Base-by-base conservation (phyloP, 345 rosid species). In the Zanthoxylum bungeanum region DNA sequence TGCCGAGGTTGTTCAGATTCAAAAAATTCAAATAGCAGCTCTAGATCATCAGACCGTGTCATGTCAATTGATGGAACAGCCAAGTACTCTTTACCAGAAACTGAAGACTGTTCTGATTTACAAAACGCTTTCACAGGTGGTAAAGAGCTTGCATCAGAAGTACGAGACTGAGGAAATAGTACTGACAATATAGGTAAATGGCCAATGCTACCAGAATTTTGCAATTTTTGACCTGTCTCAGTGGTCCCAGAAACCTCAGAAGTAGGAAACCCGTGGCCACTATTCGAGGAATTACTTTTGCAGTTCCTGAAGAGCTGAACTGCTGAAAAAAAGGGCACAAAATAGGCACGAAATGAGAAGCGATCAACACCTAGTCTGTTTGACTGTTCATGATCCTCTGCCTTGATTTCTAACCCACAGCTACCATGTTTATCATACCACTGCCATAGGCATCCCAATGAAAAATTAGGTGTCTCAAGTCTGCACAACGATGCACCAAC, bases 401-500 rank as follows among this genome's bases (percentile, higher is more conserved):
- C 85, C 71, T 67, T 83, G 49, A 87, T 61, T 84, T 87, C 88
- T 77, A 87, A 75, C 47, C 91, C 91, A 25, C 77, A 84, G 60
- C 81, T 80, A 25, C 87, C 85, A 74, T 82, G 87, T 73, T 81
- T 73, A 74, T 81, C 81, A 50, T 87, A 87, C 91, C 91, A 84
- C 64, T 82, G 68, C 91, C 91, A 84, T 40, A 87, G 70, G 61
- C 75, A 76, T 69, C 71, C 80, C 81, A 87, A 73, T 5, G 78
- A 50, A 51, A 79, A 46, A 75, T 69, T 77, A 47, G 84, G 83
- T 72, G 14, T 80, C 70, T 83, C 84, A 67, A 83, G 83, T 61
- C 77, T 66, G 65, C 87, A 80, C 60, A 77, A 75, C 55, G 51
- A 60, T 2, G 67, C 67, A 31, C 66, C 60, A 63, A 27, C 51